Evolutionary conservation across 2,329 filamentous ascomycete species (phyloP), one percentile per base, ranked within the genome.

Genomic region (Triangularia verruculosa): DNA sequence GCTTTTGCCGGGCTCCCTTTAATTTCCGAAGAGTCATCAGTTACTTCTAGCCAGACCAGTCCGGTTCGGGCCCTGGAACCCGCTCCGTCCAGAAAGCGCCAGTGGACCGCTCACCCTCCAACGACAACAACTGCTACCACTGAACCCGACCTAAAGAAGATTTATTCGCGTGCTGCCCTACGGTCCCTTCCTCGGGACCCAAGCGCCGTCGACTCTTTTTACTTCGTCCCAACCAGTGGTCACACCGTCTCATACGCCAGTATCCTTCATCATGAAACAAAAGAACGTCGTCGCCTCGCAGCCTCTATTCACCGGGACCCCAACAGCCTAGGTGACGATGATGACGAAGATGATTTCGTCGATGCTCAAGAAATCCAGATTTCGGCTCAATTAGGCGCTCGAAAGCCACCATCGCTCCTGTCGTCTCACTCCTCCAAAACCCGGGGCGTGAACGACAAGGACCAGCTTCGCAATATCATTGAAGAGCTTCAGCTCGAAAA

Each of bases 401-500:
- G 55, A 17, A 32, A 7, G 47, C n/a, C 56, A 27, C 39, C 77
- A 51, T 25, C 20, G 24, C 51, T 57, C 11, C n/a, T 60, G 4
- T 63, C 65, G 1, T 61, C 68, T 5, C 47, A 58, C 57, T 53
- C 65, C 11, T 63, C 66, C 32, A 68, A 65, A 60, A 61, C 62
- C n/a, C 9, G 25, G 2, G 47, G 61, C 2, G 5, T 17, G 9
- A 47, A 47, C n/a, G 39, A 47, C 7, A 11, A 62, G 32, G 59
- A 53, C 32, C 52, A 61, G 58, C 12, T 58, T 64, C 7, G 70
- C 70, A 25, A 64, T 72, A 90, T 89, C 2, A 81, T 92, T 66
- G 95, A 99, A 75, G 95, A 99, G 76, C 83, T 98, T 9, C 88
- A 90, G 67, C 85, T 94, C 57, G 92, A 98, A 73, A 99, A 98